phyloP scores from a whole-genome alignment of 2,329 filamentous ascomycete genomes.

The Exophiala mesophila region DNA sequence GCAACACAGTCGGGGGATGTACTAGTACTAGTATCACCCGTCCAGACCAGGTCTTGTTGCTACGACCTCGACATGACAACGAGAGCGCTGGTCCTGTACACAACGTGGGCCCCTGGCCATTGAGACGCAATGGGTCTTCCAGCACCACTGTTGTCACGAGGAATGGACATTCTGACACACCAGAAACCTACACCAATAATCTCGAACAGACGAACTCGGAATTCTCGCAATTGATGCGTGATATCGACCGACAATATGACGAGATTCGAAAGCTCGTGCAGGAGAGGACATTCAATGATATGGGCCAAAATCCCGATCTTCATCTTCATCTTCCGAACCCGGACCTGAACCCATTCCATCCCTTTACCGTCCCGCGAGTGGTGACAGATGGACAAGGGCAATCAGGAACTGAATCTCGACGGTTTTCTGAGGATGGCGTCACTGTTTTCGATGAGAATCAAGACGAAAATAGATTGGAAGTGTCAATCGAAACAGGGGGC shows the following conservation, averaged over 20 bases:
- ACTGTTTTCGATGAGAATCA: background rate
- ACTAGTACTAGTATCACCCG: background rate
- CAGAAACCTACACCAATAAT: background rate
- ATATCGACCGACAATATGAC: background rate
- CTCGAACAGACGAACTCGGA: background rate
- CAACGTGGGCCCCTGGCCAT: background rate
- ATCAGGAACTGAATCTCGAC: too few relatives aligned
- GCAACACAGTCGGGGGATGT: background rate
- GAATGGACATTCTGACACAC: background rate
- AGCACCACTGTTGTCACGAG: background rate
- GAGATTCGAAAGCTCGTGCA: background rate
- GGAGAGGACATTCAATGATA: background rate
- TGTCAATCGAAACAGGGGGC: background rate
- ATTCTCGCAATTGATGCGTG: background rate
- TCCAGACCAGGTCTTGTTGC: background rate
- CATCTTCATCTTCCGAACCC: too few relatives aligned
- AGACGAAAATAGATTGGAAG: background rate
- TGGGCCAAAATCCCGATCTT: background rate
- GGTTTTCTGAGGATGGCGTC: background rate
- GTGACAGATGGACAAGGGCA: background rate
- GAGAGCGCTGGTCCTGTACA: background rate
- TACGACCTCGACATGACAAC: background rate
- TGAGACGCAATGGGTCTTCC: background rate
- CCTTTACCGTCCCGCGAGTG: background rate
- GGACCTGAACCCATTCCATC: background rate